phyloP scores from a whole-genome alignment of 176 grass and related monocot species.

The Juncus effusus region DNA sequence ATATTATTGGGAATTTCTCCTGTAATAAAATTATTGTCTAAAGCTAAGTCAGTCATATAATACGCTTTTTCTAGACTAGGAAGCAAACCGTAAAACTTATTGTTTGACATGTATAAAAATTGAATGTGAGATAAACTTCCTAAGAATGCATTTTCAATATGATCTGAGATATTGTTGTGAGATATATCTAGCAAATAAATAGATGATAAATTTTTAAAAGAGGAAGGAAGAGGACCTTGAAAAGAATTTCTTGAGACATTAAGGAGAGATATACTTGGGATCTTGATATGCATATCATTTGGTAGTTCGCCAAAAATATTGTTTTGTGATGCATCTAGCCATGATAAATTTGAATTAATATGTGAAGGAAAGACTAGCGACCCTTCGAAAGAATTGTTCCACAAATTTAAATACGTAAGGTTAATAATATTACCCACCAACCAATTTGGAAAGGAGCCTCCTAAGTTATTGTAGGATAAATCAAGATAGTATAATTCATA shows the following conservation, averaged over 20 bases:
- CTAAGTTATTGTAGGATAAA: constrained; percentile 25
- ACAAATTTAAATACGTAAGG: background rate
- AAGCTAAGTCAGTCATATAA: background rate
- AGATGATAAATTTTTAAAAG: constrained; percentile 5
- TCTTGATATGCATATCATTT: constrained; percentile 8
- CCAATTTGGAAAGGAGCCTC: constrained; percentile 24
- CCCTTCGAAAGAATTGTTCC: constrained; percentile 7
- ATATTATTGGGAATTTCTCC: constrained; percentile 19
- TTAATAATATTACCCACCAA: constrained; percentile 30
- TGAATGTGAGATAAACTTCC: background rate
- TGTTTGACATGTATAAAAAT: no score
- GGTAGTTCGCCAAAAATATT: background rate
- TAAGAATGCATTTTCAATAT: background rate
- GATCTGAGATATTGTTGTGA: constrained; percentile 26
- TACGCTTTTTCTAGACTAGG: background rate
- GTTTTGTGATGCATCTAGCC: constrained; percentile 17
- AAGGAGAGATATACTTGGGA: background rate
- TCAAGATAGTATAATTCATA: constrained; percentile 22
- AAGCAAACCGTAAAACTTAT: no score
- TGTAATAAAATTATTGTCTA: constrained; percentile 1
- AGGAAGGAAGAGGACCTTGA: background rate
- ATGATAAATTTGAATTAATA: constrained; percentile 5
- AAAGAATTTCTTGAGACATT: constrained; percentile 16
- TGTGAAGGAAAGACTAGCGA: constrained; percentile 23
- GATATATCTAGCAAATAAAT: constrained; percentile 26